phyloP scores from a whole-genome alignment of 108 stramenopile genomes.

The Nitzschia sp. region DNA sequence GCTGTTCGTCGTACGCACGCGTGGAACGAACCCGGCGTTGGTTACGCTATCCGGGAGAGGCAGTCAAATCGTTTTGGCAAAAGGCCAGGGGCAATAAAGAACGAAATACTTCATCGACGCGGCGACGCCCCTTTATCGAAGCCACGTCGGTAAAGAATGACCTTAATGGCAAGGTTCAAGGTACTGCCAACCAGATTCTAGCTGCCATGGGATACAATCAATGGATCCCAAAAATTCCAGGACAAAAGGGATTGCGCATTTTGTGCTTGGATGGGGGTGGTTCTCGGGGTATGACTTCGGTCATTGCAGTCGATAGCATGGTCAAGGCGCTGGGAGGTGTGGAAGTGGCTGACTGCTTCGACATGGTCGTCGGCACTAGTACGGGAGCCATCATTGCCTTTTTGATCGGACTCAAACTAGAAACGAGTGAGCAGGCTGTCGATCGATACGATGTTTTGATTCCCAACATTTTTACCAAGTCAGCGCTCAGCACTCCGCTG shows the following conservation, averaged over 20 bases:
- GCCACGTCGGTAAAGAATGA: conserved; percentile 40
- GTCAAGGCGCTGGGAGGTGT: conserved; percentile 67
- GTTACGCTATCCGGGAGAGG: conserved; percentile 56
- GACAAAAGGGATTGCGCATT: conserved; percentile 66
- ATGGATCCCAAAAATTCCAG: conserved; percentile 80
- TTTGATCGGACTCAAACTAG: conserved; percentile 69
- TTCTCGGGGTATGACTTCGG: conserved; percentile 80
- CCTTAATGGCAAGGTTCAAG: conserved; percentile 56
- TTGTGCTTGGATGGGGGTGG: conserved; percentile 76
- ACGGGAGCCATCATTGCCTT: conserved; percentile 87
- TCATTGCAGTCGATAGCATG: conserved; percentile 58
- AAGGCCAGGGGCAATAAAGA: not conserved
- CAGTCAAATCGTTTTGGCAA: conserved; percentile 33
- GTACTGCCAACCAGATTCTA: conserved; percentile 79
- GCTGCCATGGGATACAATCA: conserved; percentile 83
- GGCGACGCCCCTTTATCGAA: conserved; percentile 44
- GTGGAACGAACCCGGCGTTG: conserved; percentile 47
- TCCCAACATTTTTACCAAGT: conserved; percentile 77
- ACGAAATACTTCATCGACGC: not conserved
- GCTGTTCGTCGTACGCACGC: conserved; percentile 62
- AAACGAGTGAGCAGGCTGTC: conserved; percentile 62
- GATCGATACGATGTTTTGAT: conserved; percentile 81
- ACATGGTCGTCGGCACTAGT: conserved; percentile 83
- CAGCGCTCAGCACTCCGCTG: conserved; percentile 69
- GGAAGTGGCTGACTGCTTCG: conserved; percentile 83